These are phyloP conservation scores for Neospora caninum DNA, from an alignment of 169 alveolate genomes.

Conservation along the genomic window DNA sequence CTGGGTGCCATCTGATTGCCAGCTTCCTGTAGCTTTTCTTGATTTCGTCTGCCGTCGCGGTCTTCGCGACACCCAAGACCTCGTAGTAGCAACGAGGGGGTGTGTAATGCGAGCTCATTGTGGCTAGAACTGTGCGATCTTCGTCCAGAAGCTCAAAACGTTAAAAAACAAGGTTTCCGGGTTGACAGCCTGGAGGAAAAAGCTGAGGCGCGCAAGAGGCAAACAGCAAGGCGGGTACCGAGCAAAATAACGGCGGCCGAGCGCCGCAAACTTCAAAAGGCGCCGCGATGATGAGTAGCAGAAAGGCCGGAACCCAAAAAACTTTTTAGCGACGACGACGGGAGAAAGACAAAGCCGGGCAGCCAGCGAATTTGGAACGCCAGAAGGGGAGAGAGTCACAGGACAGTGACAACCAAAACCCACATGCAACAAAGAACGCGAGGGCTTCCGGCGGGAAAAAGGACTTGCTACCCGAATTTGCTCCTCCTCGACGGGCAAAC, in stretches of 20 bases:
- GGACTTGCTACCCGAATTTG: not conserved
- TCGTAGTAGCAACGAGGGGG: slow-evolving; percentile 67
- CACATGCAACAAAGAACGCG: not conserved
- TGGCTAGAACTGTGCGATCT: not conserved
- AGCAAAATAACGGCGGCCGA: no score
- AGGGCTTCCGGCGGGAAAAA: not conserved
- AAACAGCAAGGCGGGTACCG: no score
- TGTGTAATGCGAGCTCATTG: not conserved
- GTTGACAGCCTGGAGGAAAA: not conserved
- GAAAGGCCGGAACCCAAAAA: no score
- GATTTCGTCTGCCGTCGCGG: slow-evolving; percentile 81
- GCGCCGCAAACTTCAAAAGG: no score
- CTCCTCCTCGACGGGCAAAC: not conserved
- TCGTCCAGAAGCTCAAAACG: not conserved
- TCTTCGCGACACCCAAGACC: slow-evolving; percentile 71
- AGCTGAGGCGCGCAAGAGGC: not conserved
- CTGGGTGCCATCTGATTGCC: slow-evolving; percentile 91
- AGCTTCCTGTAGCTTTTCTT: slow-evolving; percentile 87
- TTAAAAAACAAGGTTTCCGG: not conserved
- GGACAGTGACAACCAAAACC: not conserved
- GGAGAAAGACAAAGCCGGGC: not conserved
- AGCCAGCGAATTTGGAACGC: not conserved
- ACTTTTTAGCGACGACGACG: not conserved
- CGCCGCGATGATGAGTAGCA: no score
- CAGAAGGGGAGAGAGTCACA: no score